phyloP scores from a whole-genome alignment of 129 eudicot species.

The Flaveria ramosissima region DNA sequence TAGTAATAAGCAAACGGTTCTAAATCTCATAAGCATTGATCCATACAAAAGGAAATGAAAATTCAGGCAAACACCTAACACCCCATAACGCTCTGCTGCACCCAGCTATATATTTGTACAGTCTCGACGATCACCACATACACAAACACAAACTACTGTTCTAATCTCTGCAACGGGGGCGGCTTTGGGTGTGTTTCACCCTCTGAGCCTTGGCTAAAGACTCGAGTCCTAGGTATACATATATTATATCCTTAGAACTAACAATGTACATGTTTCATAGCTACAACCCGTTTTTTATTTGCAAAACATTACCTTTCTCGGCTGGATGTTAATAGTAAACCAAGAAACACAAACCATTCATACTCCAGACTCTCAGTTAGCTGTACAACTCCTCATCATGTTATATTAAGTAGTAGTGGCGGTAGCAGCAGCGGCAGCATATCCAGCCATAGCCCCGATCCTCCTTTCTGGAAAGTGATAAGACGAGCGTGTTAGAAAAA shows the following conservation, averaged over 20 bases:
- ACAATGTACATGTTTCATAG: slow-evolving; percentile 65
- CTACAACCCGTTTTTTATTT: slow-evolving; percentile 65
- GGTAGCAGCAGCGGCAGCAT: slow-evolving; percentile 49
- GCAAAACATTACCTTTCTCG: slow-evolving; percentile 40
- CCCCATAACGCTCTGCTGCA: slow-evolving; percentile 59
- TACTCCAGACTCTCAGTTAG: slow-evolving; percentile 84
- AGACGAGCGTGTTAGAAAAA: not conserved
- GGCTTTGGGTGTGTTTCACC: slow-evolving; percentile 64
- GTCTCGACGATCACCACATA: slow-evolving; percentile 48
- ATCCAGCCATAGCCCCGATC: slow-evolving; percentile 60
- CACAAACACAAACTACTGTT: slow-evolving; percentile 32
- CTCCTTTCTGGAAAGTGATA: slow-evolving; percentile 65
- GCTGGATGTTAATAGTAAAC: slow-evolving; percentile 42
- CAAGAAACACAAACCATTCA: slow-evolving; percentile 48
- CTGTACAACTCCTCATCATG: slow-evolving; percentile 80
- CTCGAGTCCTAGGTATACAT: slow-evolving; percentile 73
- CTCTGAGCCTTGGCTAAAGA: slow-evolving; percentile 65
- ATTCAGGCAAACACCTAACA: slow-evolving; percentile 49
- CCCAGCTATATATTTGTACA: slow-evolving; percentile 67
- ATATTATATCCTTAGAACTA: slow-evolving; percentile 40
- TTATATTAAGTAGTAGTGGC: slow-evolving; percentile 30
- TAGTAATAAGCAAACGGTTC: too few relatives aligned
- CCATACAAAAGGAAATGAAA: slow-evolving; percentile 53
- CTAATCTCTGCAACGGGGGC: slow-evolving; percentile 52
- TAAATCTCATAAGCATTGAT: slow-evolving; percentile 4